Conservation (phyloP, 805 yeast genomes). For the Starmerella potacharoeniae region DNA sequence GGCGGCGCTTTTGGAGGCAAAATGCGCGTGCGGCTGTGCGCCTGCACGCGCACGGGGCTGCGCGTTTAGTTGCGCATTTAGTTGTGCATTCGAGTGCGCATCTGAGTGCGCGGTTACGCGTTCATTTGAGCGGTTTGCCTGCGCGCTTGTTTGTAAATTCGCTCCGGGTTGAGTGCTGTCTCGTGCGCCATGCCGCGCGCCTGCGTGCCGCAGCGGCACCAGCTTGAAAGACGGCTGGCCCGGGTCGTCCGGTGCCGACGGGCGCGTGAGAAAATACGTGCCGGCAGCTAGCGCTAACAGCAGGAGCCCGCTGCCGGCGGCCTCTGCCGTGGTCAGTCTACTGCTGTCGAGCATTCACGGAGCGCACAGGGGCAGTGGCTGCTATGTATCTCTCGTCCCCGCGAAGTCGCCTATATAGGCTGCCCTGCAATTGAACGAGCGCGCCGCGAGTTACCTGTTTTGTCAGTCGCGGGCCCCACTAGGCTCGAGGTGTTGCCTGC, state of each 20-base stretch:
- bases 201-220: background rate
- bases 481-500: background rate
- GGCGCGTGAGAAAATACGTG: background rate
- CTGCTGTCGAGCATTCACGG: background rate
- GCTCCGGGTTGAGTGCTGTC: no score
- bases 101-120: no score
- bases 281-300: background rate
- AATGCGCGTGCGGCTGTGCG: no score
- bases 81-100: no score
- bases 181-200: background rate
- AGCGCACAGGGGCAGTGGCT: background rate
- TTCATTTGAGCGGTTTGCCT: no score
- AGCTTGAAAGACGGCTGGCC: background rate
- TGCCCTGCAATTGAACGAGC: background rate
- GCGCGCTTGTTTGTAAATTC: no score
- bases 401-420: background rate
- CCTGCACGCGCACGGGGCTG: no score
- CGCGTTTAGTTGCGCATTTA: no score
- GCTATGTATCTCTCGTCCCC: background rate
- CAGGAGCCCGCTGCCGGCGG: background rate
- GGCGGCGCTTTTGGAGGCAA: no score
- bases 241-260: background rate
- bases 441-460: background rate
- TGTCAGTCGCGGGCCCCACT: background rate
- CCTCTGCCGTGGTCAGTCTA: background rate